Evolutionary conservation across 2,329 filamentous ascomycete species (phyloP), one percentile per base, ranked within the genome.

Genomic region (Epichloe scottii): DNA sequence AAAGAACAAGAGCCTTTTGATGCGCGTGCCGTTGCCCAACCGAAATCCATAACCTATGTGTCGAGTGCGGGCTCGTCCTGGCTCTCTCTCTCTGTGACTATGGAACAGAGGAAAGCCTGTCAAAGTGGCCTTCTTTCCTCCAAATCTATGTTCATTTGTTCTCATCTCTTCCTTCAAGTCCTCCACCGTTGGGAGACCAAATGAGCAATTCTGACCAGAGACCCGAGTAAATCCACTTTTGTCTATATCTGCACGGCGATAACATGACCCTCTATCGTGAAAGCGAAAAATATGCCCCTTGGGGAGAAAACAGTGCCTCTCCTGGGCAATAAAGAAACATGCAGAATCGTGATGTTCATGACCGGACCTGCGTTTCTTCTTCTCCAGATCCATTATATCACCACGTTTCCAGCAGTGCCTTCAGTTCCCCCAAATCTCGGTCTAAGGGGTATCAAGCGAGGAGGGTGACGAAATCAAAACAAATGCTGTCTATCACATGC

Each of bases 211-310:
- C 57, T 54, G 66, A 72, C 73, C 68, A 74, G 72, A 77, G 69
- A 76, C 75, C 74, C 71, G 76, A 79, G 75, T 77, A 78, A 53
- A 78, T 78, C 77, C 76, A 75, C 75, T 79, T 81, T 80, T 79
- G 74, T 81, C 77, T 81, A 81, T 77, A 71, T 66, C 58, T 66
- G 65, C 63, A 68, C 67, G 68, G 66, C 67, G 68, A 70, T 67
- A 65, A 63, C 68, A 71, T 67, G 67, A 70, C 66, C 66, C 64
- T 70, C 66, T 70, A 67, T 67, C 61, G 64, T 67, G 61, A 67
- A 69, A 66, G 61, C 60, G 63, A 63, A 63, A 65, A 68, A 68
- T 66, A 66, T 66, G 60, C 64, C 66, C 61, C 63, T 51, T 21
- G 33, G 21, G 26, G 52, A 46, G 59, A 57, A 62, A 59, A 60